Percentiles rank a stretch among this genome's conserved stretches.
phyloP scores from a whole-genome alignment of 1,284 basidiomycete species.

The Trichosporon faecale region DNA sequence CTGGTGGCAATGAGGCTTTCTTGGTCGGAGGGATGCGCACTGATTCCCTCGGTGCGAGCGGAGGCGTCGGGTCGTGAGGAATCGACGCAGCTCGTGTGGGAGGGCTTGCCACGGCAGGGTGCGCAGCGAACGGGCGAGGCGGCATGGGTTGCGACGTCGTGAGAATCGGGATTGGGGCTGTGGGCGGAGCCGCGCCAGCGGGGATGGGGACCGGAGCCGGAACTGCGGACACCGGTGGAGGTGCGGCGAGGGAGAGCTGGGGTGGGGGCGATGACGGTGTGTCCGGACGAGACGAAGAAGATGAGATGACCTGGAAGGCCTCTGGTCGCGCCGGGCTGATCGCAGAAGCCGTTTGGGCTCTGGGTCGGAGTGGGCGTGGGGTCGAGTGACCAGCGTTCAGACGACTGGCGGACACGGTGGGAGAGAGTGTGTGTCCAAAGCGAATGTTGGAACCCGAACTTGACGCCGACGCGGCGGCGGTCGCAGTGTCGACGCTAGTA shows the following conservation, averaged over 20 bases:
- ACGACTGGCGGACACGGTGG: neutral
- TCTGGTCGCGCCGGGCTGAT: neutral
- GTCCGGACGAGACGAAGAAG: slow-evolving; percentile 7
- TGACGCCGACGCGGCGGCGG: neutral
- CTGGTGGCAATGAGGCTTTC: neutral
- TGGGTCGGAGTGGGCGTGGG: neutral
- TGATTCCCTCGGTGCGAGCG: slow-evolving; percentile 5
- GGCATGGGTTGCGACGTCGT: neutral
- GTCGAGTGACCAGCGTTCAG: neutral
- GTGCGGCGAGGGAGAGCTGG: neutral
- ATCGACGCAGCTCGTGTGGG: slow-evolving; percentile 10
- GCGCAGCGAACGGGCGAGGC: neutral
- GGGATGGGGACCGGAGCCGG: neutral
- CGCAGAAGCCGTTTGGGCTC: neutral
- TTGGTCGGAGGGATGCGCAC: neutral
- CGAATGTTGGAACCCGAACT: neutral
- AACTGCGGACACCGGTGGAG: neutral
- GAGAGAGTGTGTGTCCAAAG: slow-evolving; percentile 2
- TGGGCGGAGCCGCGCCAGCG: neutral
- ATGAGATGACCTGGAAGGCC: slow-evolving; percentile 2
- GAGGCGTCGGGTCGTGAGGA: slow-evolving; percentile 16
- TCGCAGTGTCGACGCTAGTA: slow-evolving; percentile 1
- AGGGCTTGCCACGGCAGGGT: neutral
- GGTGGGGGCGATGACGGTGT: neutral
- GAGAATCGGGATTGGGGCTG: neutral